Evolutionary conservation across 1,284 basidiomycete species (phyloP), one percentile per base, ranked within the genome.

Genomic region (Boletus albobrunnescens): DNA sequence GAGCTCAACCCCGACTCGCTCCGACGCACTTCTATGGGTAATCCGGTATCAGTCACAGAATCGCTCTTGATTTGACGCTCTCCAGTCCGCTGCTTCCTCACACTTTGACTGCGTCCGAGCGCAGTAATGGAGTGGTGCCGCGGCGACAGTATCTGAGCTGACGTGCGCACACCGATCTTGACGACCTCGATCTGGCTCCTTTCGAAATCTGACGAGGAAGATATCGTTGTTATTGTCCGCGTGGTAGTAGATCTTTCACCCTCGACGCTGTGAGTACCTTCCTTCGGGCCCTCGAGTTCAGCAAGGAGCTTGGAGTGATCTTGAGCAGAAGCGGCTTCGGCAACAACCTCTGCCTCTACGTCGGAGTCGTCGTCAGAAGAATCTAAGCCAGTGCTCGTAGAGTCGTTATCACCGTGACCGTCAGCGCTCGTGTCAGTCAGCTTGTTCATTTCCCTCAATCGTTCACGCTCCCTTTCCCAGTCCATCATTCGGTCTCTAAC

Each of bases 401-500:
- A 63, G 11, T 33, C 48, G 16, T 41, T 44, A 30, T 60, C 56
- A 4, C 46, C 44, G 10, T 57, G 54, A 30, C 48, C 51, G 13
- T 64, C 59, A 11, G 33, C 31, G 7, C 63, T 64, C 5, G 52
- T 39, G 30, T 59, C 61, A 37, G 50, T 53, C 50, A 54, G 17
- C 52, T 46, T 61, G 47, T 46, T 59, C 56, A 55, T 66, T 62
- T 59, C 67, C 45, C 52, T 70, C 60, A 58, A 58, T 47, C 53
- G 58, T 47, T 57, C 58, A 27, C 65, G 54, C 54, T 68, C 60
- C 55, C 68, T 52, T 57, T 69, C 63, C 66, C 68, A 56, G 57
- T 71, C 67, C 55, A 63, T 60, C 55, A 70, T 71, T 20, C 60
- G 57, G 41, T 67, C 65, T 39, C 60, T 58, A n/a, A 62, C 64